Evolutionary conservation across 345 rosid species (phyloP), one percentile per base, ranked within the genome.

Genomic region (Angophora floribunda): DNA sequence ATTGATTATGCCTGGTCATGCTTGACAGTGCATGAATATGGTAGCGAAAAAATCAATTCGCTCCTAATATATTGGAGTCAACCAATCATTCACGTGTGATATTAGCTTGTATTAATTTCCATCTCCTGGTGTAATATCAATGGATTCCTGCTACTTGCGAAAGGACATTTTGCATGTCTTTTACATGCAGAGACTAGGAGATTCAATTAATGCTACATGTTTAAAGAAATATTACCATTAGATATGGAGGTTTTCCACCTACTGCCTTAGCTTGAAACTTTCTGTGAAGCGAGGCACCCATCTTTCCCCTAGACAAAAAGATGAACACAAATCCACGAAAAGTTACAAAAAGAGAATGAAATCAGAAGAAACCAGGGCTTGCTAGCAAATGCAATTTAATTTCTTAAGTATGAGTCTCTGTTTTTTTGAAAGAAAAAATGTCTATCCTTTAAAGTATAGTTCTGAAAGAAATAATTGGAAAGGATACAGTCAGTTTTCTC

Each of bases 221-320:
- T 17, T 67, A 55, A 88, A 79, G 78, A 88, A 32, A 51, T 51
- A 50, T 24, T 93, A 95, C 97, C 95, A n/a, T 93, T 49, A 96
- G 93, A 79, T 94, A 96, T 49, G 97, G 98, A 79, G 97, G 98
- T 86, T 91, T 90, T 90, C 94, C 93, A 70, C 97, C 97, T 87
- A 95, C 86, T 85, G 90, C 97, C 41, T 49, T 14, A 28, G 28
- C 52, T 91, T 93, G 95, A 36, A 80, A 90, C 67, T 92, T 90
- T 91, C 98, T 93, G 88, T 94, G 94, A 87, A 94, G 89, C 51
- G 97, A 96, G 86, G 96, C 94, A 51, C 98, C 98, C 79, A 96
- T 93, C 92, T 92, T 96, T 59, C 98, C 98, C 98, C 97, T 95
- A 87, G 88, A 91, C 61, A 89, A 50, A 52, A 91, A 79, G 57